These are phyloP conservation scores for Trichoderma afroharzianum DNA, from an alignment of 2,329 filamentous ascomycete species.

Conservation along the genomic window DNA sequence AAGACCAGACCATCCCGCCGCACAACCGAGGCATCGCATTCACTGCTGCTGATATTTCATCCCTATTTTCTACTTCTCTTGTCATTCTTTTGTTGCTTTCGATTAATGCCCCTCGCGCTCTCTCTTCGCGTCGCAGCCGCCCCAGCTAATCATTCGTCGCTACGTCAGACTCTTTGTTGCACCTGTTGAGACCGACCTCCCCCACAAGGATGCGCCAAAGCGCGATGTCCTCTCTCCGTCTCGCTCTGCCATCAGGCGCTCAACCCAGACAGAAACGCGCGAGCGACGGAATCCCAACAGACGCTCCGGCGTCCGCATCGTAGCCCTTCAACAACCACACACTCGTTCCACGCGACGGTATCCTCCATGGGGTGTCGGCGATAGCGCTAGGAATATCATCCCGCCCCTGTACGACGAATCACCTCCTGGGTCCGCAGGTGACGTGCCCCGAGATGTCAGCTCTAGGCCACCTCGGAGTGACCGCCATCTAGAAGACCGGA, in stretches of 20 bases:
- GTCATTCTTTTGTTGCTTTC: background rate
- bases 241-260: constrained; percentile 42
- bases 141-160: background rate
- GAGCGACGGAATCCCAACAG: constrained; percentile 28
- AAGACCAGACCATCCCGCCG: background rate
- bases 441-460: constrained; percentile 25
- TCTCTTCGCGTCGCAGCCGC: background rate
- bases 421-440: constrained; percentile 2
- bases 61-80: background rate
- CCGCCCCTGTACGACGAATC: background rate
- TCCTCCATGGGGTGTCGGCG: constrained; percentile 25
- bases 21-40: background rate
- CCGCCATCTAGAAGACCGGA: constrained; percentile 26
- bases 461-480: constrained; percentile 24
- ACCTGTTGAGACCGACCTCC: constrained; percentile 43
- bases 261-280: constrained; percentile 30
- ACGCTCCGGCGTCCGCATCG: constrained; percentile 28
- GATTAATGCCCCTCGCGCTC: background rate
- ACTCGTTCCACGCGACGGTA: constrained; percentile 16
- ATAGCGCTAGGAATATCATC: constrained; percentile 5
- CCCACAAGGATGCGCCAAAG: constrained; percentile 34
- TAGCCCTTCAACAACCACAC: constrained; percentile 27
- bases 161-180: constrained; percentile 43
- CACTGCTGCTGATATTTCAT: background rate
- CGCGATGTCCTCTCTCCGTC: constrained; percentile 28